Percentiles rank a stretch among this genome's conserved stretches.
phyloP scores from a whole-genome alignment of 805 yeast genomes.

The Wickerhamomyces sydowiorum region DNA sequence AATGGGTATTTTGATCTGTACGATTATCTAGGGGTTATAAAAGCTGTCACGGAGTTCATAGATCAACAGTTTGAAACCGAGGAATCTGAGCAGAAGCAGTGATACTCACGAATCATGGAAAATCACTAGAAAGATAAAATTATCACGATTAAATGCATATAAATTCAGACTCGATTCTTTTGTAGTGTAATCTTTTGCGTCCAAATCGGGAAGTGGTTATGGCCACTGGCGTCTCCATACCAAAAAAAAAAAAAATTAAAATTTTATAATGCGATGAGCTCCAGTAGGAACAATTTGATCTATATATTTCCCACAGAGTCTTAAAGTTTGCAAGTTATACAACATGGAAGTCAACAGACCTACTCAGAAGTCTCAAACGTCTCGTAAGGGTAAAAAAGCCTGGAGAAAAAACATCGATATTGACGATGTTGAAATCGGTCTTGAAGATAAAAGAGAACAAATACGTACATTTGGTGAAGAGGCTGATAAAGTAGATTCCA shows the following conservation, averaged over 20 bases:
- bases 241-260: neutral
- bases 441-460: slow-evolving; percentile 66
- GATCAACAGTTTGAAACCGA: slow-evolving; percentile 11
- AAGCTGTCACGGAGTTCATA: slow-evolving; percentile 24
- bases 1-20: slow-evolving; percentile 33
- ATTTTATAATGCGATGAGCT: slow-evolving; percentile 5
- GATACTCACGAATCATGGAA: too few relatives aligned
- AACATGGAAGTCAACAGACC: slow-evolving; percentile 44
- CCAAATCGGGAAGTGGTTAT: neutral
- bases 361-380: slow-evolving; percentile 57
- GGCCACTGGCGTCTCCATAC: neutral
- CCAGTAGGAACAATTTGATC: neutral
- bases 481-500: slow-evolving; percentile 32
- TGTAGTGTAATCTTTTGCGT: neutral
- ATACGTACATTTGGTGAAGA: slow-evolving; percentile 46
- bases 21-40: slow-evolving; percentile 26
- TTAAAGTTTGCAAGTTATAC: neutral
- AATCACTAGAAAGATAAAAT: too few relatives aligned
- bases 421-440: slow-evolving; percentile 64
- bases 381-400: slow-evolving; percentile 88
- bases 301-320: too few relatives aligned
- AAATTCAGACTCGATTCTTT: neutral
- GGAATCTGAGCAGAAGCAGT: too few relatives aligned
- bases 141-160: too few relatives aligned
- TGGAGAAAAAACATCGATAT: slow-evolving; percentile 93